These are phyloP conservation scores for Acanthochlamys bracteata DNA, from an alignment of 106 monocot genomes.

Conservation along the genomic window DNA sequence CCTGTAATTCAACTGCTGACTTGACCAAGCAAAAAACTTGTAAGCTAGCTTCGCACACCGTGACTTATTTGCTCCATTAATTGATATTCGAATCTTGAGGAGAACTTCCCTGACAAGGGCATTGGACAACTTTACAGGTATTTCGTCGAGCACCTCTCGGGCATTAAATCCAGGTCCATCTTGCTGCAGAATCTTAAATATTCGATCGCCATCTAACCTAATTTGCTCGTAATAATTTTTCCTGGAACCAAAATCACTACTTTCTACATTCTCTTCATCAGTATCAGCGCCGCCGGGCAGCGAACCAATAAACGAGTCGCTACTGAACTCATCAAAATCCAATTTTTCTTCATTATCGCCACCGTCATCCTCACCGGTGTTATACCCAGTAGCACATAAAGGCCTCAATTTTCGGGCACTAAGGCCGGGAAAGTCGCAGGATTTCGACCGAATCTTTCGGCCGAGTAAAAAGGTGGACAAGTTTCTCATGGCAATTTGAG, in stretches of 20 bases:
- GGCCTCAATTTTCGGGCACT: too few species aligned
- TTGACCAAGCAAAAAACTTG: slow-evolving; percentile 81
- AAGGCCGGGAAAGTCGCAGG: too few species aligned
- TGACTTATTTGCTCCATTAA: slow-evolving; percentile 34
- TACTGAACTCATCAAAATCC: slow-evolving; percentile 13
- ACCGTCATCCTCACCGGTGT: not conserved
- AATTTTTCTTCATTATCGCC: slow-evolving; percentile 10
- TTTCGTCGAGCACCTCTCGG: slow-evolving; percentile 42
- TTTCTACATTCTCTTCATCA: not conserved
- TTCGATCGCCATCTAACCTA: slow-evolving; percentile 27
- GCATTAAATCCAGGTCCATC: slow-evolving; percentile 67
- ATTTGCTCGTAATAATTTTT: slow-evolving; percentile 14
- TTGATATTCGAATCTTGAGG: slow-evolving; percentile 34
- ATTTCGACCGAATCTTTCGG: too few species aligned
- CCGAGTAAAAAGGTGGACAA: too few species aligned
- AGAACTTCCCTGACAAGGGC: slow-evolving; percentile 66
- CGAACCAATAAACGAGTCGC: slow-evolving; percentile 17
- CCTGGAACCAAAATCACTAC: slow-evolving; percentile 8
- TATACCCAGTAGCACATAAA: not conserved
- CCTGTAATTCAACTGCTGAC: slow-evolving; percentile 33
- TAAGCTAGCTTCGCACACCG: slow-evolving; percentile 54
- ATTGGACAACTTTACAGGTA: slow-evolving; percentile 27
- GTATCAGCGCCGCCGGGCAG: slow-evolving; percentile 9
- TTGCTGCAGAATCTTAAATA: slow-evolving; percentile 49
- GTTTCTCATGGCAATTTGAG: too few species aligned